phyloP scores from a whole-genome alignment of 2,329 filamentous ascomycete genomes.

The Fusarium penzigii region DNA sequence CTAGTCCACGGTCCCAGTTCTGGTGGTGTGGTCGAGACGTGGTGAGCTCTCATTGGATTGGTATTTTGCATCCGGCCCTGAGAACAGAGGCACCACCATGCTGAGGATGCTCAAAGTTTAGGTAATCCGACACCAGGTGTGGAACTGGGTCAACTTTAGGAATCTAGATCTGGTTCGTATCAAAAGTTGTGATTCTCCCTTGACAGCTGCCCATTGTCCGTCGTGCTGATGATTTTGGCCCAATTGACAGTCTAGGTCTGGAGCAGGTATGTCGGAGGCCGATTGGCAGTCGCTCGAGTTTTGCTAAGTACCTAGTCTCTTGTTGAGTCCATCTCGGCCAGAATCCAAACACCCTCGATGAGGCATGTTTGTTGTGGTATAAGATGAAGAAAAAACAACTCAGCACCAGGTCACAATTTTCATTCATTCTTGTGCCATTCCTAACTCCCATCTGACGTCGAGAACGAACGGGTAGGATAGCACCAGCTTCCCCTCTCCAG shows the following conservation, averaged over 20 bases:
- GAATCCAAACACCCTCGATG: too few relatives aligned
- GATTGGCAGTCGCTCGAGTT: too few relatives aligned
- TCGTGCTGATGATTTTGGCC: too few relatives aligned
- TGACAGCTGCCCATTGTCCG: too few relatives aligned
- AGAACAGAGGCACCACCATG: slow-evolving; percentile 18
- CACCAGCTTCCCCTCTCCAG: slow-evolving; percentile 30
- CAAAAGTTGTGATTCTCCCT: too few relatives aligned
- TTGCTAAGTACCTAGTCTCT: too few relatives aligned
- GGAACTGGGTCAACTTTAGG: neutral
- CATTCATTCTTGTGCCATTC: slow-evolving; percentile 17
- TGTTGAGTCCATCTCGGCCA: too few relatives aligned
- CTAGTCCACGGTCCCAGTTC: slow-evolving; percentile 23
- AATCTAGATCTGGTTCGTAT: too few relatives aligned
- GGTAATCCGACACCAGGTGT: slow-evolving; percentile 5
- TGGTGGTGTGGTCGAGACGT: slow-evolving; percentile 38
- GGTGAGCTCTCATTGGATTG: slow-evolving; percentile 37
- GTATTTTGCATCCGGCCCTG: slow-evolving; percentile 25
- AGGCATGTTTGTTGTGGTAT: too few relatives aligned
- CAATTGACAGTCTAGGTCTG: too few relatives aligned
- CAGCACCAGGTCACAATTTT: slow-evolving; percentile 12
- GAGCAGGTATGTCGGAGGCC: too few relatives aligned
- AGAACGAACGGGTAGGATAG: slow-evolving; percentile 37
- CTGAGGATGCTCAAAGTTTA: slow-evolving; percentile 10
- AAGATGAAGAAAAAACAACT: slow-evolving; percentile 6
- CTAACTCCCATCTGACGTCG: slow-evolving; percentile 29